Evolutionary conservation across 2,329 filamentous ascomycete species (phyloP), one percentile per base, ranked within the genome.

Genomic region (Ceratocystis ficicola): DNA sequence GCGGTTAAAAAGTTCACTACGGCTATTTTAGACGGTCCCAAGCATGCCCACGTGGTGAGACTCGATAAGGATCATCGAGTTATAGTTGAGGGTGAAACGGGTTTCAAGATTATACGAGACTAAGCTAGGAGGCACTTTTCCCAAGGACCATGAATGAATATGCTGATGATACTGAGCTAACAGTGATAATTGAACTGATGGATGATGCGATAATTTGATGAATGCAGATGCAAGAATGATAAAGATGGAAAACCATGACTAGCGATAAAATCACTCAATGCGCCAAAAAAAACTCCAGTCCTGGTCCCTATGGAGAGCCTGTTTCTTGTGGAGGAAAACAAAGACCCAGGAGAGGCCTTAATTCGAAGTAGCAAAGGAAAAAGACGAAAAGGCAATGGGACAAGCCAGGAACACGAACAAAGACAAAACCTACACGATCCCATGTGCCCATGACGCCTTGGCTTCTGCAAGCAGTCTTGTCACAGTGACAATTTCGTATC

Each of bases 1-100:
- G 76, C 81, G 1, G 74, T 97, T 30, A 76, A 84, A 64, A 82
- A 84, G 65, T 87, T 96, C 69, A 76, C 95, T 44, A 83, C 87
- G 70, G 85, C 90, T 69, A 77, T 96, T 60, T 82, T 90, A 71
- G 81, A 84, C 64, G 93, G 93, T 0, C 92, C 92, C 0, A 77
- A 80, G 0, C 79, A 83, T 65, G 86, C 92, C 1, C 82, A 82
- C 28, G 93, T 97, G 0, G 84, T 85, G 46, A 86, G 86, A 70
- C 77, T 96, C 6, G 86, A 92, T 69, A 84, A 85, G 69, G 82
- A 85, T 68, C 82, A 87, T 0, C 81, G 90, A 5, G 81, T 85
- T 0, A 71, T 83, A 0, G 80, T 87, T 55, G 80, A 87, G 1
- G 87, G 81, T 5, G 91, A 96, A 73, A 75, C 72, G n/a, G 76